A percentile compares a stretch with the other conserved stretches of the same genome.
These are phyloP conservation scores for Yarrowia sp. DNA, from an alignment of 805 yeast genomes.

Conservation along the genomic window DNA sequence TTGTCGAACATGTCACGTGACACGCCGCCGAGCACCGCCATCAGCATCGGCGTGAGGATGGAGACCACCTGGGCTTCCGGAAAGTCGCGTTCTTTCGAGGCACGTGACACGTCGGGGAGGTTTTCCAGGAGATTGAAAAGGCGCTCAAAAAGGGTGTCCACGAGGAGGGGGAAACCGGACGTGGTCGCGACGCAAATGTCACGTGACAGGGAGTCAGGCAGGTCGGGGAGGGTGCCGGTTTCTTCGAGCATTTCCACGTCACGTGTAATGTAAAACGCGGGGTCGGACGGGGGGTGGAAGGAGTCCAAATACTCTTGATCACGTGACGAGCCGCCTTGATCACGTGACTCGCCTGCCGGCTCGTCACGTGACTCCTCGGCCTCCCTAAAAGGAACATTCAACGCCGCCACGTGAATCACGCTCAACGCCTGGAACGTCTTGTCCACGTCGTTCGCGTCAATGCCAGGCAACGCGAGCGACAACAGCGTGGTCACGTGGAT, in stretches of 20 bases:
- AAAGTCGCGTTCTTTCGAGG: slow-evolving; percentile 52
- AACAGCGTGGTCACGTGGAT: slow-evolving; percentile 81
- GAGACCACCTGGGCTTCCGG: slow-evolving; percentile 59
- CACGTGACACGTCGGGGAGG: slow-evolving; percentile 62
- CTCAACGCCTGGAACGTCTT: slow-evolving; percentile 74
- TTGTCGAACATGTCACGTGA: slow-evolving; percentile 47
- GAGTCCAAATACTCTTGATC: no score
- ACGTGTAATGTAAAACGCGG: slow-evolving; percentile 59
- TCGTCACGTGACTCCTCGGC: slow-evolving; percentile 52
- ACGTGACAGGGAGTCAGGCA: slow-evolving; percentile 46
- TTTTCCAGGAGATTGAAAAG: slow-evolving; percentile 71
- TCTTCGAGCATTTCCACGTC: slow-evolving; percentile 65
- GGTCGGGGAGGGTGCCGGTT: background rate
- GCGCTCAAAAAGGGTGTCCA: slow-evolving; percentile 63
- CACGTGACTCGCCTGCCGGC: slow-evolving; percentile 42
- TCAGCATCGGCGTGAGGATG: slow-evolving; percentile 51
- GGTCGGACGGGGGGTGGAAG: slow-evolving; percentile 7
- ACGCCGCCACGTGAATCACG: slow-evolving; percentile 71
- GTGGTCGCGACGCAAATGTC: slow-evolving; percentile 76
- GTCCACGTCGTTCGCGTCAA: slow-evolving; percentile 84
- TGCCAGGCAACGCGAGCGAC: slow-evolving; percentile 74
- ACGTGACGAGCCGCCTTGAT: no score
- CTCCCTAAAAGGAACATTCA: slow-evolving; percentile 75
- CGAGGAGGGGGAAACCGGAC: slow-evolving; percentile 67
- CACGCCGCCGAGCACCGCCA: slow-evolving; percentile 49